Conservation (phyloP, 2,329 filamentous ascomycete genomes). For the Alternaria gaisen region DNA sequence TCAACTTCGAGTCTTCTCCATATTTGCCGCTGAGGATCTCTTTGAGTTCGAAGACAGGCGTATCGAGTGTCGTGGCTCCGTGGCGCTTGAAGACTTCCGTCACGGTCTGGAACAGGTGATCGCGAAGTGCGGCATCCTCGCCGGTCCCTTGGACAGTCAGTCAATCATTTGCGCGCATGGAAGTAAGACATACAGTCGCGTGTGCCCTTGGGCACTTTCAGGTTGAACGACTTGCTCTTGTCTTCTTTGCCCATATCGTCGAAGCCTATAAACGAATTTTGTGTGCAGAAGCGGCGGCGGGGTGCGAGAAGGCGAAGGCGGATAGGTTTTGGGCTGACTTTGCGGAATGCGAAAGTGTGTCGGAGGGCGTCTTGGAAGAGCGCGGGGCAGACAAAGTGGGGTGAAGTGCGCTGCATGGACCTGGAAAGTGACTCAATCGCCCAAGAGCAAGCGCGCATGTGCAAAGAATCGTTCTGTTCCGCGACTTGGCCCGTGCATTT, state of each 20-base stretch:
- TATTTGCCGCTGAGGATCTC: conserved; percentile 91
- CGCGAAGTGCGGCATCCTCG: conserved; percentile 47
- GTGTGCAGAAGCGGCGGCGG: conserved; percentile 30
- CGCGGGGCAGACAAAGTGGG: conserved; percentile 44
- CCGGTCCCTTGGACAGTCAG: conserved; percentile 41
- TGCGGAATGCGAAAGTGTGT: conserved; percentile 28
- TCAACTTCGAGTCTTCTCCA: conserved; percentile 90
- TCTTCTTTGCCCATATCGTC: conserved; percentile 58
- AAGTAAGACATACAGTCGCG: conserved; percentile 75
- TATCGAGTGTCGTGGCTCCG: conserved; percentile 50
- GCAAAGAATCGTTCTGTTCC: conserved; percentile 23
- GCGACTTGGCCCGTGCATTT: conserved; percentile 25
- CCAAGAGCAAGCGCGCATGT: conserved; percentile 30
- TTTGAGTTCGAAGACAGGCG: conserved; percentile 84
- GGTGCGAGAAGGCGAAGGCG: conserved; percentile 17
- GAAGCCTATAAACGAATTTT: conserved; percentile 20
- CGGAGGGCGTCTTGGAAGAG: conserved; percentile 33
- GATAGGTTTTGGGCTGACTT: conserved; percentile 19
- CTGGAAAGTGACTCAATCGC: conserved; percentile 39
- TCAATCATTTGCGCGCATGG: neutral
- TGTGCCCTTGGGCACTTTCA: conserved; percentile 92
- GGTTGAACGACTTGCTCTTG: conserved; percentile 63
- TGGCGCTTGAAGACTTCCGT: conserved; percentile 51
- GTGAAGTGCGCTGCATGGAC: conserved; percentile 42
- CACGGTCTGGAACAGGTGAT: conserved; percentile 47